Evolutionary conservation across 2,329 filamentous ascomycete species (phyloP), one percentile per base, ranked within the genome.

Genomic region (Neofusicoccum sp.): DNA sequence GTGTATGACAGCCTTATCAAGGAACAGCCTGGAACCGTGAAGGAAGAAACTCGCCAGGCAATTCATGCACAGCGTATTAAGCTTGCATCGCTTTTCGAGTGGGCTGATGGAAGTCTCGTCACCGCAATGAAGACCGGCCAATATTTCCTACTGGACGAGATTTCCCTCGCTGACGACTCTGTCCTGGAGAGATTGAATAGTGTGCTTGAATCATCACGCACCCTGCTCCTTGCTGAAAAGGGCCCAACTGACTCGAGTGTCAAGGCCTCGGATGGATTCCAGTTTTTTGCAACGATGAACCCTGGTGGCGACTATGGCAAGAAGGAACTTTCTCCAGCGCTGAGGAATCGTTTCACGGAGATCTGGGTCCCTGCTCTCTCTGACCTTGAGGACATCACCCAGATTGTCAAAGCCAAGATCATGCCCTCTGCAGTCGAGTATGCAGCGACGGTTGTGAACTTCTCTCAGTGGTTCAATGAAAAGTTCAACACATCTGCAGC

Each of bases 241-340:
- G 96, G 95, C 0, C 86, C 91, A 1, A 84, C 90, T 4, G 89
- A 97, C 74, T 93, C 93, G 0, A 88, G 91, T 66, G 85, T 99
- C 31, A 85, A 85, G 43, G 95, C 90, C 5, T 77, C 83, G 9
- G 83, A 89, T 44, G 91, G 90, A 0, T 99, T 98, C 76, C 93
- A 99, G 71, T 97, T 99, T 77, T 86, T 99, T 64, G 94, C 95
- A 3, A 99, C 95, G 0, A 99, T 99, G 95, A 99, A 99, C 69
- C 95, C 95, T 7, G 96, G 96, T 56, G 95, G 96, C 49, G 95
- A 99, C 73, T 99, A 98, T 74, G 95, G 95, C 67, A 99, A 99
- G 79, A 92, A 94, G 69, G 95, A 99, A 75, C 84, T 99, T 11
- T 99, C 95, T 1, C 95, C 95, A 3, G 96, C 95, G 12, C 80